Evolutionary conservation across 768 basidiomycete genomes (phyloP), one percentile per base, ranked within the genome.

Genomic region (Psilocybe cyanescens): DNA sequence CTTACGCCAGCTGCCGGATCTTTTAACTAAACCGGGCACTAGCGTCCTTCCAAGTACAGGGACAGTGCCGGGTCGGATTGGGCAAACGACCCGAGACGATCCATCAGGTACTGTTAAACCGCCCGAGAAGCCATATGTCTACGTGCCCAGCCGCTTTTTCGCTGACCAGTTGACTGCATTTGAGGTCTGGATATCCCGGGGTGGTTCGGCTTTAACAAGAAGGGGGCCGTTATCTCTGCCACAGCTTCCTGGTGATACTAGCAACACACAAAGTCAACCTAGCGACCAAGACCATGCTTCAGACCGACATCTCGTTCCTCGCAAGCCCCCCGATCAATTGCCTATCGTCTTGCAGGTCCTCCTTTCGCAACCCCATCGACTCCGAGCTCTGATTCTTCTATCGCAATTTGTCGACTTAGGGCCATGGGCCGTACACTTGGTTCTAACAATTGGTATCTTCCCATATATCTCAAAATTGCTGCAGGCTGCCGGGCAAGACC

Each of bases 351-450:
- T 99, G 2, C 97, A 99, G 75, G 96, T 99, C 16, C 86, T 99
- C 33, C 85, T 99, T 8, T 97, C 96, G 4, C 97, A 99, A 70
- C 93, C 94, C 0, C 96, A 99, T 74, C 90, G 97, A 44, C 86
- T 99, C 4, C 89, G 95, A 6, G 97, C 97, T 2, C 88, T 99
- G 62, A 97, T 98, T 65, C 86, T 98, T 24, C 85, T 99, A 4
- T 97, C 95, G 35, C 94, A 96, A 76, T 99, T 99, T 67, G 95
- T 99, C 68, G 97, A 99, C 72, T 86, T 99, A 6, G 97, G 97
- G 0, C 96, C 97, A 11, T 99, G 97, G 97, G 97, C 97, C 0
- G 97, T 99, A 51, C 92, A 97, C 67, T 86, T 98, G 12, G 95
- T 97, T 11, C 82, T 99, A 37, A 91, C 91, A 5, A 98, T 99